Base-by-base conservation (phyloP, 148 eudicot genomes). In the Nepenthes mirabilis region DNA sequence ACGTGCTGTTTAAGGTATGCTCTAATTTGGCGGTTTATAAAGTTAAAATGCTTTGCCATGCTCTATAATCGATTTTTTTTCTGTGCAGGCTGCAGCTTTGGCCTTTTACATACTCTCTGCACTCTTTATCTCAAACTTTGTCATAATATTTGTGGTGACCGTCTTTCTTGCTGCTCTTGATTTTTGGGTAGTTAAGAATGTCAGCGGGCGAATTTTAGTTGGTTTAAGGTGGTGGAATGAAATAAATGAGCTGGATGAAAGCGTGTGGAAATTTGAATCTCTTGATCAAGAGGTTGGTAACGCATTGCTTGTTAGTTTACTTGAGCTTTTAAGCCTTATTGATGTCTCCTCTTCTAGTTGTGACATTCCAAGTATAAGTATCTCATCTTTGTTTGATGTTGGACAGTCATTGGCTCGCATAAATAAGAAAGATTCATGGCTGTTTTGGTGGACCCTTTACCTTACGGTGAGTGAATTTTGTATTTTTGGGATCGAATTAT, bases 171-270 rank as follows among this genome's bases (percentile, higher is more conserved):
- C 94, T 61, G 96, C 94, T 64, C 90, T 91, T 58, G 98, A 91
- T 64, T 91, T 91, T 69, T 91, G 98, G 98, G 98, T 93, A 32
- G 96, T 93, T 68, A 93, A 93, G 84, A 93, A 93, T 82, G 96
- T 93, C 11, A 93, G 96, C 80, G 98, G 98, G 10, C 87, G 98
- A 12, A 88, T 93, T 59, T 80, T 93, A 65, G 98, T 93, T 65
- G 98, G 96, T 59, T 78, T 93, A 63, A 83, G 96, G 79, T 93
- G 98, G 96, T 93, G 96, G 98, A 93, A 93, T 83, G 98, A 93
- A 76, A 88, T 88, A 47, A 64, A 93, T 68, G 91, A 93, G 34
- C 69, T 82, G 52, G 96, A 95, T 62, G 96, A 88, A 68, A 88
- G 96, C 64, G 82, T 93, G 57, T 93, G 98, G 98, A 88, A 81